These are phyloP conservation scores for Babjeviella inositovora DNA, from an alignment of 805 yeast genomes.

Conservation along the genomic window DNA sequence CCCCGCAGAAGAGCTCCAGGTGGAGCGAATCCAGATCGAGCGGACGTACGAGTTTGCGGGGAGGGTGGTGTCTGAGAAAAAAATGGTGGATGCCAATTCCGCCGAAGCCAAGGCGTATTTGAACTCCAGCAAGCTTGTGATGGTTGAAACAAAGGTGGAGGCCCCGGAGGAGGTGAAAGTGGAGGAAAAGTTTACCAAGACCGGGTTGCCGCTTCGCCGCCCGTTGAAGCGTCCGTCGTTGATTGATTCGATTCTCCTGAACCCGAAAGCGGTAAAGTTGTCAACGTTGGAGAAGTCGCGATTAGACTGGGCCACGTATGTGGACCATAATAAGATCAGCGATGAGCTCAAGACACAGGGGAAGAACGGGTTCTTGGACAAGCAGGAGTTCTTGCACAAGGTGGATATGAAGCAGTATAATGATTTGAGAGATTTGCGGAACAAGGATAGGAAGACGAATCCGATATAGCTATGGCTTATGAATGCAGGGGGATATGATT, in stretches of 20 bases:
- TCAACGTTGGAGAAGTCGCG: conserved; percentile 88
- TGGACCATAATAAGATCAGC: conserved; percentile 68
- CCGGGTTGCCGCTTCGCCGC: conserved; percentile 1
- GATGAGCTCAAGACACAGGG: conserved; percentile 73
- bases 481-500: too few species aligned
- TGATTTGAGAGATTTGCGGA: conserved; percentile 28
- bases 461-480: conserved; percentile 3
- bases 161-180: too few species aligned
- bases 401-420: conserved; percentile 46
- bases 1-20: conserved; percentile 6
- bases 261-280: conserved; percentile 59
- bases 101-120: conserved; percentile 82
- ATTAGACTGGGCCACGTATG: conserved; percentile 90
- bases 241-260: conserved; percentile 57
- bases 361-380: conserved; percentile 83
- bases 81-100: conserved; percentile 58
- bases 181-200: too few species aligned
- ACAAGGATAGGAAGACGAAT: conserved; percentile 18
- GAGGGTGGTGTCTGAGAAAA: conserved; percentile 59
- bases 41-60: conserved; percentile 86
- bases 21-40: conserved; percentile 51
- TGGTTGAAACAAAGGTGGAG: too few species aligned
- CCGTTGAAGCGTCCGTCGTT: conserved; percentile 65
- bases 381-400: conserved; percentile 74
- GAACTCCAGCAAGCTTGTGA: conserved; percentile 33